Evolutionary conservation across 1,284 basidiomycete genomes (phyloP).

Genomic region (Takashimella koratensis): DNA sequence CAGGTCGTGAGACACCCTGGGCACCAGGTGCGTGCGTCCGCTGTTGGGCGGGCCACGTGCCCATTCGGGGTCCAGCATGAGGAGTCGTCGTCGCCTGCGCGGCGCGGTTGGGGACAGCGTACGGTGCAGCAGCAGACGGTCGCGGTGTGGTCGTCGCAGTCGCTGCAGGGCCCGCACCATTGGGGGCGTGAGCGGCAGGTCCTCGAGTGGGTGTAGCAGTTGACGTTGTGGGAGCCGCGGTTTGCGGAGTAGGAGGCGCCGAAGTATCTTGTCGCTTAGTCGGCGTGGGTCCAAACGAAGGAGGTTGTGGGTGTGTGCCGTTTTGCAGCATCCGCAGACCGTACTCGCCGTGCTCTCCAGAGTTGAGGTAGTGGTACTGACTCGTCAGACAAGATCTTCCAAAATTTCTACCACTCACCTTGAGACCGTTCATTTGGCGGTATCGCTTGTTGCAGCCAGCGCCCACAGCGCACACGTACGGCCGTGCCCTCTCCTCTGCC

Average conservation of each 20-base stretch:
- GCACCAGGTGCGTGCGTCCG: constrained; percentile 1
- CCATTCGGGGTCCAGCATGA: constrained; percentile 16
- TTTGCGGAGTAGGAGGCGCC: constrained; percentile 4
- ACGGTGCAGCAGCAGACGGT: not conserved
- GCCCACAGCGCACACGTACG: constrained; percentile 84
- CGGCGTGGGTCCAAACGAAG: no score
- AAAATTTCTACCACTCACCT: constrained; percentile 50
- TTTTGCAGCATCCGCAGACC: constrained; percentile 79
- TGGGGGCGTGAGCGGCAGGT: no score
- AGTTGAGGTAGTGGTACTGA: constrained; percentile 91
- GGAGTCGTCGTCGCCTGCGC: constrained; percentile 6
- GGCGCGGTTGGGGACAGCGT: not conserved
- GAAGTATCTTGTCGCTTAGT: constrained; percentile 19
- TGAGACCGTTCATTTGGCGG: constrained; percentile 95
- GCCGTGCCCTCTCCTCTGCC: constrained; percentile 72
- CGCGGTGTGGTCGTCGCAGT: no score
- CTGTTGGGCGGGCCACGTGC: constrained; percentile 20
- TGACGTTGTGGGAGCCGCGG: constrained; percentile 1
- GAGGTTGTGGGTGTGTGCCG: constrained; percentile 62
- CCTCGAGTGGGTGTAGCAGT: constrained; percentile 1
- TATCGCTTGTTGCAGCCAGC: constrained; percentile 83
- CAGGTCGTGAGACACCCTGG: not conserved
- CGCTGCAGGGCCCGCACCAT: no score
- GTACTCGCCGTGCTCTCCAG: constrained; percentile 86
- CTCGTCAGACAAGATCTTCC: constrained; percentile 23